phyloP scores from a whole-genome alignment of 2,329 filamentous ascomycete genomes.

The Aspergillus japonicus region DNA sequence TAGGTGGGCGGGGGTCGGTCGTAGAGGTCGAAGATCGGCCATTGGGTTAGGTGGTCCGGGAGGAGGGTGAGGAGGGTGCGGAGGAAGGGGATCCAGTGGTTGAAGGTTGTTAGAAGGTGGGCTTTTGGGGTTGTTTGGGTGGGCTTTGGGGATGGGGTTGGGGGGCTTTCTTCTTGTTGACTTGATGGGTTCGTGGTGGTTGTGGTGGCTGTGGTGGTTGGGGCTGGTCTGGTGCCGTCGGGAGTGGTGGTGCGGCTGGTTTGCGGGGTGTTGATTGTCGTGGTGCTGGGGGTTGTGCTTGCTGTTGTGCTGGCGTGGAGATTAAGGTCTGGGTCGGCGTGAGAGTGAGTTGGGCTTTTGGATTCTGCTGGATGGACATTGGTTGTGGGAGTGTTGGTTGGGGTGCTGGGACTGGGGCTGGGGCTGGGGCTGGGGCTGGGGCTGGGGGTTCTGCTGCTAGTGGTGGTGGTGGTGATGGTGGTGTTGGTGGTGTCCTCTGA shows the following conservation, averaged over 20 bases:
- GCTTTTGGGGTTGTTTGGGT: background rate
- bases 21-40: constrained; percentile 54
- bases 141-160: background rate
- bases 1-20: constrained; percentile 50
- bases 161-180: no score
- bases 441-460: no score
- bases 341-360: no score
- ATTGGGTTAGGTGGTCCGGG: constrained; percentile 52
- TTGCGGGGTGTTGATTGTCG: background rate
- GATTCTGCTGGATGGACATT: no score
- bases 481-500: no score
- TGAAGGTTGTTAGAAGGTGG: constrained; percentile 8
- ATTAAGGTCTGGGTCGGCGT: no score
- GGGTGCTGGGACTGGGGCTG: no score
- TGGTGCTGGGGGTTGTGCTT: background rate
- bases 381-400: no score
- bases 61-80: constrained; percentile 39
- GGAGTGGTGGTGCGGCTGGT: background rate
- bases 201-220: background rate
- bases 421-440: no score
- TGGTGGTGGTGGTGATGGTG: no score
- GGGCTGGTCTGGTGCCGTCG: background rate
- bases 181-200: no score
- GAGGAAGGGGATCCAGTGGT: constrained; percentile 47
- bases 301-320: no score